Base-by-base conservation (phyloP, 208 protist species). In the Leishmania amazonensis region DNA sequence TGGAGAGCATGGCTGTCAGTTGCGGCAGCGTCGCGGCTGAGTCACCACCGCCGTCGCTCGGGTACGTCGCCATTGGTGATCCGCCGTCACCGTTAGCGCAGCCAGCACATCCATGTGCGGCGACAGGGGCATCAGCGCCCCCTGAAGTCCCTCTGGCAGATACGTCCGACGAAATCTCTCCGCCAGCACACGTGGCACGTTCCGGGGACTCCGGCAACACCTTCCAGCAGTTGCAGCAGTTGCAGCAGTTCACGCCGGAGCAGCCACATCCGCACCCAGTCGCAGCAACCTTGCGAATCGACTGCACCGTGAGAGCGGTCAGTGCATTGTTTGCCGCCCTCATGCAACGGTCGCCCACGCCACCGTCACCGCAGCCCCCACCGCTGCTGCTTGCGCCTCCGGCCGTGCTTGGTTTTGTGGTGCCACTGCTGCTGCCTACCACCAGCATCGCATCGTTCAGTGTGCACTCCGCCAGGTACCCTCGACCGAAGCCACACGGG, bases 371-470 rank as follows among this genome's bases (percentile, higher is more conserved):
- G 51, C 38, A 45, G 8, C 31, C 78, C 17, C 28, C 28, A 13
- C n/a, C 51, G 45, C 45, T 57, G 70, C 47, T 57, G 70, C 70
- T 35, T 40, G 28, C 70, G 28, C 21, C 45, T 21, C 3, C 31
- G 7, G 64, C 51, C 17, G 42, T 31, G 28, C 13, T 58, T 31
- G 45, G n/a, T 75, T 68, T 60, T 24, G 80, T 9, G 60, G 28
- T 42, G 70, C 70, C n/a, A 13, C 70, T 17, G 64, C 77, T 47
- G 42, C 47, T 65, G 65, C 77, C 72, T 54, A 85, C 80, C 67
- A 83, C 80, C 35, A 81, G 77, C 15, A 91, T 76, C 45, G 73
- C 90, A 79, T 94, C 88, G 38, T 90, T 91, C n/a, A 91, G 83
- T 49, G 85, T 85, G 83, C 86, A 68, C 45, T 86, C 78, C 11